These are phyloP conservation scores for Hondaea fermentalgiana DNA, from an alignment of 108 stramenopile species.

Conservation along the genomic window DNA sequence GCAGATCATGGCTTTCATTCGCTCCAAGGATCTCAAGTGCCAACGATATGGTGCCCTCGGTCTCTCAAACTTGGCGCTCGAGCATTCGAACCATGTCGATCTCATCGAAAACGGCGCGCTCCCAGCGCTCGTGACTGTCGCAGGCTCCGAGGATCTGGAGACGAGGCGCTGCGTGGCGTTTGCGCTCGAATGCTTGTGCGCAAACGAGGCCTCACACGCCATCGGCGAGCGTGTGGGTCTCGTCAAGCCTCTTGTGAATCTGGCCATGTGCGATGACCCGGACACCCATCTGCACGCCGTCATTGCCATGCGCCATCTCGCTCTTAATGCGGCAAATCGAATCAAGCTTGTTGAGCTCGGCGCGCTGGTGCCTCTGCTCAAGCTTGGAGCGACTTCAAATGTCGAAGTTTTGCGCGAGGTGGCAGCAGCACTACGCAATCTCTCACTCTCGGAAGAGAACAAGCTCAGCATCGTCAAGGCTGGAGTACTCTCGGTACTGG, in stretches of 20 bases:
- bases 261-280: conserved; percentile 41
- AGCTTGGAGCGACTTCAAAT: not conserved
- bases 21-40: conserved; percentile 42
- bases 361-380: conserved; percentile 39
- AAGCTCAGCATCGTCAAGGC: conserved; percentile 47
- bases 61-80: conserved; percentile 50
- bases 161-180: conserved; percentile 60
- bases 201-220: conserved; percentile 53
- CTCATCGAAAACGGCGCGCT: conserved; percentile 54
- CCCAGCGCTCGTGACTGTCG: conserved; percentile 32
- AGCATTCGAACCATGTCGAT: conserved; percentile 46
- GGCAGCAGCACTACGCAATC: conserved; percentile 51
- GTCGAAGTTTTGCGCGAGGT: conserved; percentile 54
- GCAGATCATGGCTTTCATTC: conserved; percentile 48
- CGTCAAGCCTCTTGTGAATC: conserved; percentile 43
- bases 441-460: conserved; percentile 42
- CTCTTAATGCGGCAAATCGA: conserved; percentile 45
- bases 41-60: conserved; percentile 53
- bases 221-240: conserved; percentile 56
- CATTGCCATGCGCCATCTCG: conserved; percentile 55
- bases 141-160: conserved; percentile 42
- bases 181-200: conserved; percentile 51
- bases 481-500: conserved; percentile 45
- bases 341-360: conserved; percentile 55
- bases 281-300: conserved; percentile 58